Conservation (phyloP, 805 yeast species). For the Metschnikowia hibisci region DNA sequence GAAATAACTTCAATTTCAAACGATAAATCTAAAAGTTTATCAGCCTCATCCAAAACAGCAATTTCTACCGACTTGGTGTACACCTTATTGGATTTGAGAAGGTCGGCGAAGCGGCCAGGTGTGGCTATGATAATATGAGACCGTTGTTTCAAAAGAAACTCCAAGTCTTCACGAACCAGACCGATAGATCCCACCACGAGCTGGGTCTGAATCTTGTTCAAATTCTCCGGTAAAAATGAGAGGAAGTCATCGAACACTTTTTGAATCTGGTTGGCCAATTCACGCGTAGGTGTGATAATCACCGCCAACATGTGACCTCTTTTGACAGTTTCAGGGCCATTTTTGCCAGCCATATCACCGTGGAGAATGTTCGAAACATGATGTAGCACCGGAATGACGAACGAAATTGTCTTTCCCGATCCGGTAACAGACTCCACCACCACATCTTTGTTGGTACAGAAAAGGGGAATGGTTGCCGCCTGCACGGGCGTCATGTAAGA, state of each 20-base stretch:
- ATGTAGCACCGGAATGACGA: slow-evolving; percentile 76
- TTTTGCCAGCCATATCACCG: slow-evolving; percentile 16
- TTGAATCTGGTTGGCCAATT: slow-evolving; percentile 66
- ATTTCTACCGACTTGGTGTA: slow-evolving; percentile 64
- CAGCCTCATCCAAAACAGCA: slow-evolving; percentile 89
- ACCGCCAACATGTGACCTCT: slow-evolving; percentile 70
- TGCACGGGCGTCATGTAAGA: slow-evolving; percentile 93
- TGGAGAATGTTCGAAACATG: slow-evolving; percentile 43
- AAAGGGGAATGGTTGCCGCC: slow-evolving; percentile 87
- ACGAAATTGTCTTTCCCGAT: slow-evolving; percentile 95
- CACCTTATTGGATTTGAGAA: slow-evolving; percentile 56
- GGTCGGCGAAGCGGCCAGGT: slow-evolving; percentile 84
- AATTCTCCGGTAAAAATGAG: slow-evolving; percentile 51
- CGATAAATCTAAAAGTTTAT: slow-evolving; percentile 74
- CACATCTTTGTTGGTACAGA: slow-evolving; percentile 83
- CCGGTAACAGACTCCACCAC: slow-evolving; percentile 98
- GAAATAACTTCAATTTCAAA: slow-evolving; percentile 65
- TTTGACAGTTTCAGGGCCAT: slow-evolving; percentile 31
- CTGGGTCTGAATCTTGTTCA: slow-evolving; percentile 48
- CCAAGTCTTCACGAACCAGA: slow-evolving; percentile 68
- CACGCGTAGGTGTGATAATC: slow-evolving; percentile 71
- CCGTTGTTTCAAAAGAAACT: slow-evolving; percentile 44
- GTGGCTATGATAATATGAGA: slow-evolving; percentile 87
- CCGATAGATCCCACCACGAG: slow-evolving; percentile 60
- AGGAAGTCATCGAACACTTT: slow-evolving; percentile 60